A percentile compares a stretch with the other conserved stretches of the same genome.
Evolutionary conservation across 106 monocot genomes (phyloP).

Genomic region (Phalaenopsis aphrodite): DNA sequence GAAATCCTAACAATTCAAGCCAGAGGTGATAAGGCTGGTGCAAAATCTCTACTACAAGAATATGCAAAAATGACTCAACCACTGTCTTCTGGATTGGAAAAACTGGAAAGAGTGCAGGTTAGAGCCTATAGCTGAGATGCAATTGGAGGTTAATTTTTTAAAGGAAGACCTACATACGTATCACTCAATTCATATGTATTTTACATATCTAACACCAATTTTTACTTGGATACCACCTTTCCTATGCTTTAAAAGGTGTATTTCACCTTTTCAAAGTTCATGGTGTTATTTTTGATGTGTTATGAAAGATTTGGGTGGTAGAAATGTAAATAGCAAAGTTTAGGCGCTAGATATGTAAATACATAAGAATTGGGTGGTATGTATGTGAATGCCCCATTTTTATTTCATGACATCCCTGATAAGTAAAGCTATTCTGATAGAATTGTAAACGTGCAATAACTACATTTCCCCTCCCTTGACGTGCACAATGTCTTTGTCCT

Average conservation of each 20-base stretch:
- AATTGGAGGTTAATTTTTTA: background rate
- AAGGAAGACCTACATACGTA: background rate
- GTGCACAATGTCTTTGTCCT: no score
- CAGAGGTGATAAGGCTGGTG: conserved; percentile 79
- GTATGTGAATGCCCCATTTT: no score
- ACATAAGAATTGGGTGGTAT: no score
- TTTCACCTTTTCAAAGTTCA: no score
- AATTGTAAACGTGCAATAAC: background rate
- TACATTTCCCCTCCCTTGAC: background rate
- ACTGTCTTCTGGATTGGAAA: conserved; percentile 45
- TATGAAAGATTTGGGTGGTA: no score
- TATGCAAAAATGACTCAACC: conserved; percentile 66
- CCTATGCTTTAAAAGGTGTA: no score
- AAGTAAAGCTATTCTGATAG: background rate
- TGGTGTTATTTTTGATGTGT: no score
- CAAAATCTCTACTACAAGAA: conserved; percentile 50
- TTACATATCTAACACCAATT: no score
- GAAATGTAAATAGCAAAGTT: no score
- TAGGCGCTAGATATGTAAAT: no score
- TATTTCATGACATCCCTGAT: background rate
- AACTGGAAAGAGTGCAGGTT: conserved; percentile 72
- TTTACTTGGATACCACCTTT: no score
- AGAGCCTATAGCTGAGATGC: background rate
- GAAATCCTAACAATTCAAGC: conserved; percentile 91
- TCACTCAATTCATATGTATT: no score